Percentiles rank a stretch among this genome's conserved stretches.
Evolutionary conservation across 208 protist species (phyloP).

Genomic region (Leishmania amazonensis): DNA sequence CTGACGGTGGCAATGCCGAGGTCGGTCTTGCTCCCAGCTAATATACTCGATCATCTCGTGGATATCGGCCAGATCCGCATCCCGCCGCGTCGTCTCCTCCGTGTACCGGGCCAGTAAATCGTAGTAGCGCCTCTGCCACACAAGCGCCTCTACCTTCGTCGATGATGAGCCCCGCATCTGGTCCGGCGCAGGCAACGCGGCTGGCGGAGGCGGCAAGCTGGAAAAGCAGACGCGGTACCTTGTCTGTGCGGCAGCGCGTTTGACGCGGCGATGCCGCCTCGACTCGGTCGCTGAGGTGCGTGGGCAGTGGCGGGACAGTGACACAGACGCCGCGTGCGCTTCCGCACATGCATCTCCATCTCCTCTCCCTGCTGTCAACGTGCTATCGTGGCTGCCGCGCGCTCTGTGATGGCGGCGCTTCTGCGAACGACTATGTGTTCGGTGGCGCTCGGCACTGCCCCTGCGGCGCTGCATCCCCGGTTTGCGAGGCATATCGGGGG

Average conservation of each 20-base stretch:
- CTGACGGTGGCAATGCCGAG: slow-evolving; percentile 21
- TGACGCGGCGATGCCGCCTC: neutral
- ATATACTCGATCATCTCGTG: slow-evolving; percentile 54
- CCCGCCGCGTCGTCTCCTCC: slow-evolving; percentile 29
- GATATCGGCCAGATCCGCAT: slow-evolving; percentile 47
- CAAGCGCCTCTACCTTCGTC: neutral
- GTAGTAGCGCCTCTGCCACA: slow-evolving; percentile 45
- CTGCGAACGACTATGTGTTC: neutral
- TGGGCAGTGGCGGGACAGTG: neutral
- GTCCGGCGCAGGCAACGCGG: neutral
- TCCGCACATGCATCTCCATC: neutral
- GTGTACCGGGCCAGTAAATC: slow-evolving; percentile 36
- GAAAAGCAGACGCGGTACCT: neutral
- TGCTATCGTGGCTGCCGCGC: neutral
- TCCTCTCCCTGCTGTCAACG: neutral
- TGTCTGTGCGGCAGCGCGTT: too few relatives aligned
- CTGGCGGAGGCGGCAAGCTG: neutral
- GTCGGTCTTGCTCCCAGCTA: slow-evolving; percentile 48
- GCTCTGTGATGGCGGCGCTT: neutral
- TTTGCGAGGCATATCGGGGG: neutral
- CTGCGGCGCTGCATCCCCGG: neutral
- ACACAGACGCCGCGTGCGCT: neutral
- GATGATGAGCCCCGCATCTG: neutral
- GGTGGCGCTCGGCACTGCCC: neutral
- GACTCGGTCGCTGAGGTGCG: neutral